phyloP scores from a whole-genome alignment of 2,329 filamentous ascomycete genomes.

The Juglanconis juglandina region DNA sequence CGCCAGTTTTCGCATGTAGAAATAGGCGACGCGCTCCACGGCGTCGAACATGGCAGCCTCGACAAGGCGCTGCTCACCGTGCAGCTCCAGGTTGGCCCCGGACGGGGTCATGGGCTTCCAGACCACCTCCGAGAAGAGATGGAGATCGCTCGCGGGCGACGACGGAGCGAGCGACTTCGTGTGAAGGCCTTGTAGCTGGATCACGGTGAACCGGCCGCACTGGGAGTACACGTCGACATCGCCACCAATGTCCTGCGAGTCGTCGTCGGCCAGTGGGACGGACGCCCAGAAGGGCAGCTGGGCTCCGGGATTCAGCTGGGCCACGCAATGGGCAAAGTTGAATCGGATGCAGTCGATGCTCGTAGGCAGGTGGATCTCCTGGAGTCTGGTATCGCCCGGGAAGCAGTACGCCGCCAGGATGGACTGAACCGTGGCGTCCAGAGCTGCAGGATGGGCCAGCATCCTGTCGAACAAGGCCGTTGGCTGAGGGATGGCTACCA shows the following conservation, averaged over 20 bases:
- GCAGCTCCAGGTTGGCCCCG: too few relatives aligned
- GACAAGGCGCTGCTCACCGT: too few relatives aligned
- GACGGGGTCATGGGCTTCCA: neutral
- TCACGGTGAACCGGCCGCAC: neutral
- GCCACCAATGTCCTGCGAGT: neutral
- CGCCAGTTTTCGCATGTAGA: too few relatives aligned
- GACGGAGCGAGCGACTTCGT: slow-evolving; percentile 8
- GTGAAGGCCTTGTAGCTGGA: slow-evolving; percentile 15
- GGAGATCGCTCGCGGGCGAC: slow-evolving; percentile 11
- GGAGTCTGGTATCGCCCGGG: neutral
- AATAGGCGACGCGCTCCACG: too few relatives aligned
- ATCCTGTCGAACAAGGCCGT: neutral
- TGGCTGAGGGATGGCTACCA: neutral
- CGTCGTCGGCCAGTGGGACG: too few relatives aligned
- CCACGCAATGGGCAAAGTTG: neutral
- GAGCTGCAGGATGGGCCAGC: neutral
- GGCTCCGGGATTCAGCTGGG: neutral
- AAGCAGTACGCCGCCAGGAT: neutral
- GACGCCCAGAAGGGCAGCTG: too few relatives aligned
- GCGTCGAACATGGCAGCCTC: too few relatives aligned
- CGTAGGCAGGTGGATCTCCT: neutral
- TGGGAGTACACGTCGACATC: neutral
- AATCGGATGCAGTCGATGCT: neutral
- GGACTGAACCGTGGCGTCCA: neutral
- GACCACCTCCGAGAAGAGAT: slow-evolving; percentile 14